Evolutionary conservation across 1,139 yeast genomes (phyloP).

Genomic region (Yamadazyma songkhlaensis): DNA sequence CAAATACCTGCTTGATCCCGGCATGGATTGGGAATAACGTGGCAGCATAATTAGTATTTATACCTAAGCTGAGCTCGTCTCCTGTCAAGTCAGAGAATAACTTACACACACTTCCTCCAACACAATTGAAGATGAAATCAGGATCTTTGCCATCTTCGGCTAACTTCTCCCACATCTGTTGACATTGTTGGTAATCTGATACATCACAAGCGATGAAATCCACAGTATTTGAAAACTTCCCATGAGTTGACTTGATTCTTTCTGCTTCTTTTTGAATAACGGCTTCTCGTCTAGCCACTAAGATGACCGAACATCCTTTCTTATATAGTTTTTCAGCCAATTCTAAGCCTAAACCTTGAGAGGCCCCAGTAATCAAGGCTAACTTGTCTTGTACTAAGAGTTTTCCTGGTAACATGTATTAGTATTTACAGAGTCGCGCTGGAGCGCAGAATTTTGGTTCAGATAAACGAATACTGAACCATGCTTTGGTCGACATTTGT

Average conservation of each 20-base stretch:
- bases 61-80: slow-evolving; percentile 57
- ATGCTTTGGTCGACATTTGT: not conserved
- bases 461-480: not conserved
- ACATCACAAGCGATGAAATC: slow-evolving; percentile 64
- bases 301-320: slow-evolving; percentile 60
- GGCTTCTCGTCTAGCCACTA: slow-evolving; percentile 71
- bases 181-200: slow-evolving; percentile 53
- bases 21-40: slow-evolving; percentile 70
- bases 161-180: slow-evolving; percentile 27
- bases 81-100: slow-evolving; percentile 67
- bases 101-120: slow-evolving; percentile 83
- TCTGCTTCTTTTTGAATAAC: slow-evolving; percentile 19
- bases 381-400: slow-evolving; percentile 46
- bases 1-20: slow-evolving; percentile 40
- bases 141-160: slow-evolving; percentile 40
- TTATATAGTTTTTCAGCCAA: slow-evolving; percentile 60
- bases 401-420: slow-evolving; percentile 24
- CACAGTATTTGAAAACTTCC: slow-evolving; percentile 15
- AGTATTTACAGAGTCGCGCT: slow-evolving; percentile 3
- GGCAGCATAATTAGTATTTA: slow-evolving; percentile 69
- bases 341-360: slow-evolving; percentile 90
- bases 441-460: not conserved
- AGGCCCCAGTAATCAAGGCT: slow-evolving; percentile 88
- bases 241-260: not conserved
- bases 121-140: slow-evolving; percentile 79